Percentiles rank a stretch among this genome's conserved stretches.
These are phyloP conservation scores for Fusarium buharicum DNA, from an alignment of 2,329 filamentous ascomycete species.

Conservation along the genomic window DNA sequence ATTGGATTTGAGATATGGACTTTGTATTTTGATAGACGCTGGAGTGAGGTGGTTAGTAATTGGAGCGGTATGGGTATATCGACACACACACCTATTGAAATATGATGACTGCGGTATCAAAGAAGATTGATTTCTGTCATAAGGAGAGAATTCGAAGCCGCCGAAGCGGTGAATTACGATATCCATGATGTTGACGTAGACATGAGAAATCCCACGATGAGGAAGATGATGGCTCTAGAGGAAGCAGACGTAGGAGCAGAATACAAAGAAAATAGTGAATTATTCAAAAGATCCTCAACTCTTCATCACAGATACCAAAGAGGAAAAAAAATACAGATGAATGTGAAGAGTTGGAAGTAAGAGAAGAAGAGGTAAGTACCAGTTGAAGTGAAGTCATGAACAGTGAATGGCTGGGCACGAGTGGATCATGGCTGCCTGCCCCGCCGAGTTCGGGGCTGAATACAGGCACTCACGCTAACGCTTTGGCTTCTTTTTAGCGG, in stretches of 20 bases:
- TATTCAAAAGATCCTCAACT: neutral
- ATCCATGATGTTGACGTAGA: slow-evolving; percentile 45
- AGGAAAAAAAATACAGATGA: slow-evolving; percentile 7
- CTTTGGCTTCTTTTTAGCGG: too few relatives aligned
- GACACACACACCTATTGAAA: slow-evolving; percentile 35
- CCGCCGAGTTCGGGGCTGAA: slow-evolving; percentile 25
- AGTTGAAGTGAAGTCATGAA: slow-evolving; percentile 34
- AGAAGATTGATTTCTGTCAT: slow-evolving; percentile 32
- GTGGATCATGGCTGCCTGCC: slow-evolving; percentile 18
- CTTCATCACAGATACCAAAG: slow-evolving; percentile 10
- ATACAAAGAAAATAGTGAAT: neutral
- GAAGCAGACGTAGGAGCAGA: neutral
- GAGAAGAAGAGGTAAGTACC: slow-evolving; percentile 5
- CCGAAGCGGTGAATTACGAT: slow-evolving; percentile 48
- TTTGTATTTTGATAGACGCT: slow-evolving; percentile 29
- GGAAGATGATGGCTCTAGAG: neutral
- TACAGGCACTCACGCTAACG: slow-evolving; percentile 3
- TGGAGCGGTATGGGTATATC: neutral
- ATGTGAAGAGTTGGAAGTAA: slow-evolving; percentile 6
- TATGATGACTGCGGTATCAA: slow-evolving; percentile 13
- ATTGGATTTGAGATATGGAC: slow-evolving; percentile 45
- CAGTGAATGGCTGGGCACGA: slow-evolving; percentile 26
- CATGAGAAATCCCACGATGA: slow-evolving; percentile 16
- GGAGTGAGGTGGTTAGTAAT: slow-evolving; percentile 8
- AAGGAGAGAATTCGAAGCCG: slow-evolving; percentile 47